These are phyloP conservation scores for Cryptococcus sp. DNA, from an alignment of 1,284 basidiomycete genomes.

Conservation along the genomic window DNA sequence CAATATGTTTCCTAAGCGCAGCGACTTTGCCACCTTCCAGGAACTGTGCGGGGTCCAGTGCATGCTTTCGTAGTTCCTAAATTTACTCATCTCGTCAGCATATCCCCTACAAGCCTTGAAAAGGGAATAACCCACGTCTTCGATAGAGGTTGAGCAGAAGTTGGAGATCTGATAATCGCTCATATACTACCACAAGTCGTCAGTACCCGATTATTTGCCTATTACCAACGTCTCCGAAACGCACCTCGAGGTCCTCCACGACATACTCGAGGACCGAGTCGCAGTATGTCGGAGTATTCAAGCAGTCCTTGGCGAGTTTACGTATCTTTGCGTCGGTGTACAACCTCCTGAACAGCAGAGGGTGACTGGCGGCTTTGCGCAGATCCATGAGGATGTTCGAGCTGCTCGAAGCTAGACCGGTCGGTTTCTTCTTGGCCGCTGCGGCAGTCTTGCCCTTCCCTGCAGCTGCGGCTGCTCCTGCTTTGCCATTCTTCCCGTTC, in stretches of 20 bases:
- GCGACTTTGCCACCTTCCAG: conserved; percentile 87
- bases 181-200: conserved; percentile 58
- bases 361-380: conserved; percentile 92
- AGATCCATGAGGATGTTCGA: conserved; percentile 90
- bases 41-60: conserved; percentile 74
- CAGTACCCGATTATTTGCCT: background rate
- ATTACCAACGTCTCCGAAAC: conserved; percentile 6
- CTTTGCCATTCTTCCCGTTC: conserved; percentile 66
- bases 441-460: conserved; percentile 62
- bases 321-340: conserved; percentile 78
- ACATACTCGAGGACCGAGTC: conserved; percentile 77
- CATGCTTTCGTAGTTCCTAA: conserved; percentile 76
- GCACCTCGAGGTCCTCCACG: conserved; percentile 78
- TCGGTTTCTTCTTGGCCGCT: conserved; percentile 13
- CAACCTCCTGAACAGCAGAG: conserved; percentile 85
- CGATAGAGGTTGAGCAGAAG: conserved; percentile 67
- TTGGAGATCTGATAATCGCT: conserved; percentile 88
- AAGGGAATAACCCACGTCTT: conserved; percentile 64
- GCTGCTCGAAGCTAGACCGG: conserved; percentile 30
- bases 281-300: conserved; percentile 85
- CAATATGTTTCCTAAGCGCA: conserved; percentile 71
- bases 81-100: conserved; percentile 4
- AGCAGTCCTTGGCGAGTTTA: conserved; percentile 74
- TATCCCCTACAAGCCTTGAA: background rate
- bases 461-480: conserved; percentile 25